A percentile compares a stretch with the other conserved stretches of the same genome.
Conservation (phyloP, 1,284 basidiomycete species). For the Erythrobasidium hasegawianum region DNA sequence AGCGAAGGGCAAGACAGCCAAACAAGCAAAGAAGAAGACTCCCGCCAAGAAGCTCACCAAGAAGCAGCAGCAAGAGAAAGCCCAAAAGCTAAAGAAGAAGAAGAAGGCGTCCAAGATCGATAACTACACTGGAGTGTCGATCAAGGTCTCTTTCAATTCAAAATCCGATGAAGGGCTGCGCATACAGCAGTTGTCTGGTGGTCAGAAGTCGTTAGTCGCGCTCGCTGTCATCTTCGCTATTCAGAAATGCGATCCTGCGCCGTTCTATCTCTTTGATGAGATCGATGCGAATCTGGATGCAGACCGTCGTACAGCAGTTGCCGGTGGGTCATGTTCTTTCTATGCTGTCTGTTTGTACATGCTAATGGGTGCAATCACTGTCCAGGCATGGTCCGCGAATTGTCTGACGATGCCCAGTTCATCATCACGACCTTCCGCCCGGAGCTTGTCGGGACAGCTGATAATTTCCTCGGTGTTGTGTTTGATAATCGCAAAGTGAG, state of each 20-base stretch:
- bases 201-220: conserved; percentile 95
- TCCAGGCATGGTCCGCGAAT: conserved; percentile 86
- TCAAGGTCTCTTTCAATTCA: conserved; percentile 98
- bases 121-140: conserved; percentile 93
- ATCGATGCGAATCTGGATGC: conserved; percentile 98
- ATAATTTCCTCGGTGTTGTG: conserved; percentile 98
- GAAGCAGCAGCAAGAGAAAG: conserved; percentile 51
- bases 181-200: conserved; percentile 95
- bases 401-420: conserved; percentile 85
- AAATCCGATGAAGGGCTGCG: conserved; percentile 92
- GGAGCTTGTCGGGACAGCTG: conserved; percentile 90
- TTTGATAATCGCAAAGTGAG: conserved; percentile 90
- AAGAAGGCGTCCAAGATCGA: conserved; percentile 63
- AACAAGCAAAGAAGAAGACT: conserved; percentile 56
- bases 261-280: conserved; percentile 99
- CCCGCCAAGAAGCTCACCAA: neutral
- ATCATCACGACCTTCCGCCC: conserved; percentile 98
- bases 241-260: conserved; percentile 98
- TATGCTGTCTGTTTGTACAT: conserved; percentile 4
- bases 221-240: conserved; percentile 97
- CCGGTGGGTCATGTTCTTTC: conserved; percentile 58
- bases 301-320: conserved; percentile 94
- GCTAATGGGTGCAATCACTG: neutral
- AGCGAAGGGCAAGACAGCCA: neutral
- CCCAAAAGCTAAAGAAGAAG: conserved; percentile 59